Conservation (phyloP, 1,139 yeast species). For the Entelexis sorbosivorans region DNA sequence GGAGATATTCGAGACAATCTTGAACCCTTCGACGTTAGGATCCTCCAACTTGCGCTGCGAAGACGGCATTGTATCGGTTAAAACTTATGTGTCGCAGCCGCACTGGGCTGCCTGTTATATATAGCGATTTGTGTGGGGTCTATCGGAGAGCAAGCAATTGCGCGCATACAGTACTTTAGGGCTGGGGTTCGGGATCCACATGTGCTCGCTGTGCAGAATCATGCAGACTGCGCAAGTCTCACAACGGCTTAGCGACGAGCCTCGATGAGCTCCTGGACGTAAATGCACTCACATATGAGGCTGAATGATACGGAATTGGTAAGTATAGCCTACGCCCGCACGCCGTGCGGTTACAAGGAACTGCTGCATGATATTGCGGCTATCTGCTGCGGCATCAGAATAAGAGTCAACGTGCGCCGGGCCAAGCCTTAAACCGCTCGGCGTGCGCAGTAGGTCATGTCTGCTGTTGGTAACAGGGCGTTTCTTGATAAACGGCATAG, state of each 20-base stretch:
- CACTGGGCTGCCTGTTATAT: not conserved
- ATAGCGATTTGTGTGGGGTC: not conserved
- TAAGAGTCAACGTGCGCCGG: not conserved
- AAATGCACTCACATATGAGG: no score
- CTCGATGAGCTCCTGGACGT: not conserved
- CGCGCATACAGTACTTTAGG: not conserved
- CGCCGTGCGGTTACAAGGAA: no score
- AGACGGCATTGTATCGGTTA: not conserved
- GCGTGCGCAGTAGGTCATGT: not conserved
- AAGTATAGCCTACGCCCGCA: no score
- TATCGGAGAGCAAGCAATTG: conserved; percentile 4
- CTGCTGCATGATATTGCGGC: not conserved
- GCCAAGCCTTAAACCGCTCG: not conserved
- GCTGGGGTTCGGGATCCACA: not conserved
- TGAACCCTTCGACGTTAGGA: conserved; percentile 25
- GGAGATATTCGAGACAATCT: conserved; percentile 23
- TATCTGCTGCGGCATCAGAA: not conserved
- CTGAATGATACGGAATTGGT: no score
- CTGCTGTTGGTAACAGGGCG: not conserved
- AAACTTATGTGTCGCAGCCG: no score
- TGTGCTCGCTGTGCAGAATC: conserved; percentile 3
- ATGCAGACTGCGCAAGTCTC: conserved; percentile 3
- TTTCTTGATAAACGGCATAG: not conserved
- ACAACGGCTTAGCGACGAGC: not conserved
- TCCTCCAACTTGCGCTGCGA: conserved; percentile 19